Conservation (phyloP, 805 yeast species). For the Wickerhamiella azyma region DNA sequence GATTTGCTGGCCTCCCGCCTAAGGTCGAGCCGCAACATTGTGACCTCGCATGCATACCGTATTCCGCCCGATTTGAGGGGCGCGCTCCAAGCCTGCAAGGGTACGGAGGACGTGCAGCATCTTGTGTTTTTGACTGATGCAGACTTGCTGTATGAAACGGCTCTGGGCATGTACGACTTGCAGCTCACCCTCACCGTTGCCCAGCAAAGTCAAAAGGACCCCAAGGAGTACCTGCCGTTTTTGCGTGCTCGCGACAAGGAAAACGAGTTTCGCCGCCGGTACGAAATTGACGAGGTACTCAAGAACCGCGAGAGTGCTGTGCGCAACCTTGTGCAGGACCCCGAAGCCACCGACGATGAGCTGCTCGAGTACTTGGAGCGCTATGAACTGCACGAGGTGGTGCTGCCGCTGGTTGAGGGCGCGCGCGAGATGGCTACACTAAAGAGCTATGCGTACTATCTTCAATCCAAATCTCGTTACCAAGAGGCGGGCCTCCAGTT, state of each 20-base stretch:
- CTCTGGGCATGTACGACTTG: conserved; percentile 72
- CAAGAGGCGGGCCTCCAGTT: conserved; percentile 67
- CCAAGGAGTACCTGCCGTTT: conserved; percentile 91
- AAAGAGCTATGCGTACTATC: conserved; percentile 45
- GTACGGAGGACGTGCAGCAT: conserved; percentile 61
- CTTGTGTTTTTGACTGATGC: conserved; percentile 85
- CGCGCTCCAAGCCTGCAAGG: conserved; percentile 53
- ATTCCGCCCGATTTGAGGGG: conserved; percentile 71
- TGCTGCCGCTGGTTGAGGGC: conserved; percentile 44
- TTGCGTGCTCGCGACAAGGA: conserved; percentile 64
- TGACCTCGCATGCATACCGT: conserved; percentile 88
- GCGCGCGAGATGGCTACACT: conserved; percentile 40
- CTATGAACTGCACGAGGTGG: conserved; percentile 58
- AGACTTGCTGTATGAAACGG: conserved; percentile 61
- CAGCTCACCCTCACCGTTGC: conserved; percentile 72
- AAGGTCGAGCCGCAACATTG: conserved; percentile 38
- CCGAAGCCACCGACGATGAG: conserved; percentile 32
- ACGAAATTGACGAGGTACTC: conserved; percentile 67
- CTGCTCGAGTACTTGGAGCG: conserved; percentile 52
- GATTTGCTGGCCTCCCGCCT: conserved; percentile 37
- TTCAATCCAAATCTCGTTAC: conserved; percentile 43
- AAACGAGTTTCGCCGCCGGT: conserved; percentile 50
- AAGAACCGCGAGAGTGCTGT: conserved; percentile 58
- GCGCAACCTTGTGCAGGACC: conserved; percentile 35
- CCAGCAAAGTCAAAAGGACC: conserved; percentile 95